Percentiles rank a stretch among this genome's conserved stretches.
phyloP scores from a whole-genome alignment of 139 green algal species.

The Picochlorum sp. region DNA sequence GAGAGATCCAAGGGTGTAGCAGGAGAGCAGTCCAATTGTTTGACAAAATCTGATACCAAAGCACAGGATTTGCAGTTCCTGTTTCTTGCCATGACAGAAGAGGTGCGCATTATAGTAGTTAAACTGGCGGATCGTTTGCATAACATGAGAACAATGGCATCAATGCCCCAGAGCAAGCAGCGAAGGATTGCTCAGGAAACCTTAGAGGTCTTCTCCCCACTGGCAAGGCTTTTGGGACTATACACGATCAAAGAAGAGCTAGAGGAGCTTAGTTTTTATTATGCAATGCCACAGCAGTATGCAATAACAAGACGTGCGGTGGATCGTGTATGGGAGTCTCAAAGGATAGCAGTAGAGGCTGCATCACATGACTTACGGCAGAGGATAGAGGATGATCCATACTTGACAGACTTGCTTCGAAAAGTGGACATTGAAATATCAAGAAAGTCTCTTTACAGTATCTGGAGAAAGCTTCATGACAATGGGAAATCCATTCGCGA shows the following conservation, averaged over 20 bases:
- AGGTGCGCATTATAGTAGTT: conserved; percentile 86
- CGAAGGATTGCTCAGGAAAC: conserved; percentile 67
- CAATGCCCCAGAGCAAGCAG: conserved; percentile 76
- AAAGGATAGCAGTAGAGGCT: conserved; percentile 37
- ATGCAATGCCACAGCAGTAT: conserved; percentile 27
- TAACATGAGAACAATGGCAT: conserved; percentile 88
- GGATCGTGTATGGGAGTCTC: conserved; percentile 15
- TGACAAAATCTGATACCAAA: conserved; percentile 32
- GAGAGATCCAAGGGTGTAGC: conserved; percentile 6
- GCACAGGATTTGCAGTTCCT: conserved; percentile 78
- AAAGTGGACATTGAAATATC: conserved; percentile 34
- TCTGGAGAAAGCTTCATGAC: conserved; percentile 50
- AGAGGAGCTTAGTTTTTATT: conserved; percentile 74
- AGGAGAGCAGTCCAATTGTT: no score
- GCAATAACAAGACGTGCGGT: conserved; percentile 12
- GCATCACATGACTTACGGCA: conserved; percentile 38
- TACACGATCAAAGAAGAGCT: conserved; percentile 84
- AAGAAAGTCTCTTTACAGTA: conserved; percentile 55
- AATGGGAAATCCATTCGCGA: conserved; percentile 22
- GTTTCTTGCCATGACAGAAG: conserved; percentile 85
- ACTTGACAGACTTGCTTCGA: conserved; percentile 30
- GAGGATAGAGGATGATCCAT: conserved; percentile 43
- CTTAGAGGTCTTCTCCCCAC: conserved; percentile 70
- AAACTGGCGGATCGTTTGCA: conserved; percentile 89
- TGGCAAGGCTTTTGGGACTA: conserved; percentile 76